Percentiles rank a stretch among this genome's conserved stretches.
These are phyloP conservation scores for Lanmaoa rubissima DNA, from an alignment of 768 basidiomycete genomes.

Conservation along the genomic window DNA sequence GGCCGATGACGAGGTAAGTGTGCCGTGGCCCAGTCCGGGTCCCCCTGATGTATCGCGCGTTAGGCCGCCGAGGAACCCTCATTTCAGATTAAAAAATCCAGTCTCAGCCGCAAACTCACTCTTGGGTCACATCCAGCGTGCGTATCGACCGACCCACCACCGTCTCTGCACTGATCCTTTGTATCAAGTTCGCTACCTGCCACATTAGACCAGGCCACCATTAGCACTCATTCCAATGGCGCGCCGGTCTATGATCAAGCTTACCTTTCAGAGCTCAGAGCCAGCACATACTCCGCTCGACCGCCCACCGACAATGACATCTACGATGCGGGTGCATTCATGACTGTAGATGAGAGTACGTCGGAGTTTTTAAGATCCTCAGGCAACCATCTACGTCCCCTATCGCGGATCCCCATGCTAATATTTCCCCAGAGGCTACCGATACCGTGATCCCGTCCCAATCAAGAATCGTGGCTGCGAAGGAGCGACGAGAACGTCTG, in stretches of 20 bases:
- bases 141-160: conserved; percentile 6
- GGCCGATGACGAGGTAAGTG: conserved; percentile 58
- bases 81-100: conserved; percentile 82
- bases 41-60: conserved; percentile 28
- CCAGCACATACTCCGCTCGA: conserved; percentile 63
- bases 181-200: conserved; percentile 39
- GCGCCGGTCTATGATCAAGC: conserved; percentile 69
- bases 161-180: conserved; percentile 8
- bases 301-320: conserved; percentile 38
- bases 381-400: conserved; percentile 23
- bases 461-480: conserved; percentile 69
- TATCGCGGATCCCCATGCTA: neutral
- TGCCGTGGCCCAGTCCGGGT: neutral
- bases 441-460: conserved; percentile 63
- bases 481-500: conserved; percentile 70
- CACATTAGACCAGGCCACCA: conserved; percentile 54
- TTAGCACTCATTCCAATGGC: conserved; percentile 42
- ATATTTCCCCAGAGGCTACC: conserved; percentile 31
- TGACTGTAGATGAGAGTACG: conserved; percentile 40
- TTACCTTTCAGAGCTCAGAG: conserved; percentile 76
- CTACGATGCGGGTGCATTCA: conserved; percentile 51
- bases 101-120: conserved; percentile 62
- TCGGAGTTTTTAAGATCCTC: conserved; percentile 30
- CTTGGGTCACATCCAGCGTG: conserved; percentile 57
- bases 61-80: conserved; percentile 60